Evolutionary conservation across 2,329 filamentous ascomycete genomes (phyloP).

Genomic region (Paecilomyces sp.): DNA sequence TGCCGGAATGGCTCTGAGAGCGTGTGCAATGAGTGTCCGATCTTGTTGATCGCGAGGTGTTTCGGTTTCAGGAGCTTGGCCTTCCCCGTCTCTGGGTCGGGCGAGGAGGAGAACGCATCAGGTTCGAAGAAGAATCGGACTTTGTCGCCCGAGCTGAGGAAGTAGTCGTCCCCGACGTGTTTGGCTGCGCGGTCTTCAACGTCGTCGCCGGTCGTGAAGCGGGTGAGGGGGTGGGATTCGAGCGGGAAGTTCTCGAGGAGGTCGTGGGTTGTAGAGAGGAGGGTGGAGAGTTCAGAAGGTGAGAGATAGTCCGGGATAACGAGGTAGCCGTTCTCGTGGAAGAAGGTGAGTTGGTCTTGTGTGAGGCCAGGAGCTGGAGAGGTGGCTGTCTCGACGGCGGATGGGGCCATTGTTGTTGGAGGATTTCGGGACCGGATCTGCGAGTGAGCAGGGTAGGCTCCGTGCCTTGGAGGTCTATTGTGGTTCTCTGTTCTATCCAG

Average conservation of each 20-base stretch:
- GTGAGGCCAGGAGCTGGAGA: constrained; percentile 51
- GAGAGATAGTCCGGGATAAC: constrained; percentile 72
- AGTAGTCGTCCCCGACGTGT: constrained; percentile 93
- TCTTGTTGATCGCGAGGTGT: constrained; percentile 80
- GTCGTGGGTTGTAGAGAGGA: constrained; percentile 66
- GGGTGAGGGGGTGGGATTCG: constrained; percentile 82
- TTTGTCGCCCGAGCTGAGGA: constrained; percentile 82
- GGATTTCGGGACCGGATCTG: neutral
- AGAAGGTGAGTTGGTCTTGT: constrained; percentile 61
- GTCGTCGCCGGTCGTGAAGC: constrained; percentile 79
- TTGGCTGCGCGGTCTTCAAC: constrained; percentile 40
- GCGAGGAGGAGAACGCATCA: constrained; percentile 60
- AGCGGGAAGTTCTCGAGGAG: constrained; percentile 72
- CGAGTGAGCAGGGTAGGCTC: neutral
- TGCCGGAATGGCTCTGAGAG: constrained; percentile 60
- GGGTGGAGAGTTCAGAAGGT: constrained; percentile 54
- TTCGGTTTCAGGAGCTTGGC: constrained; percentile 71
- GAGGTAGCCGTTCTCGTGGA: constrained; percentile 81
- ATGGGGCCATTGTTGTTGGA: neutral
- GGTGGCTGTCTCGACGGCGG: neutral
- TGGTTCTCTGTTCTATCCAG: neutral
- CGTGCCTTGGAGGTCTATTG: neutral
- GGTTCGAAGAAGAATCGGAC: constrained; percentile 97
- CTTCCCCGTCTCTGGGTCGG: constrained; percentile 35
- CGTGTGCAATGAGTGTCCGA: constrained; percentile 69